Evolutionary conservation across 805 yeast genomes (phyloP), one percentile per base, ranked within the genome.

Genomic region (Candida ortonii): DNA sequence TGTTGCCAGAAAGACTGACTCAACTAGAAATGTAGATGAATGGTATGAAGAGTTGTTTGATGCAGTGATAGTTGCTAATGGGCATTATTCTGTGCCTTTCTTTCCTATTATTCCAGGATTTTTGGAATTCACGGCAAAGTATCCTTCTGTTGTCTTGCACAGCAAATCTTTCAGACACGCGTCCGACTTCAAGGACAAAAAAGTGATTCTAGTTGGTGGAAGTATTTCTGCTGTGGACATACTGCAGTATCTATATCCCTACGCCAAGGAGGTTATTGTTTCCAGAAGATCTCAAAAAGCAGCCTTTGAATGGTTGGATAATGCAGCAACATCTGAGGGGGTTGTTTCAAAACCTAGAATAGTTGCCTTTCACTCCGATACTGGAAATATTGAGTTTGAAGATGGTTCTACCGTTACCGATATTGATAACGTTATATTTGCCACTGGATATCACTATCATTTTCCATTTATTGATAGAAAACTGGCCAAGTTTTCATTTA

Each of bases 151-250:
- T 29, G 61, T 52, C 6, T 15, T 26, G 3, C 55, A 52, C 33
- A 25, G 54, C 10, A 52, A 52, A 41, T 48, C 61, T 10, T 57
- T 53, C 43, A 50, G 68, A 37, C 38, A 41, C 11, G 35, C 55
- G 7, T 49, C 53, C 1, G 49, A 46, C 3, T 58, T 55, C 29
- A 44, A 39, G 26, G 53, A 50, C 31, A 54, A 62, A 34, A 57
- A 48, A 11, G 62, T 64, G 5, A 25, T 55, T 10, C 25, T 55
- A 9, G 50, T 57, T 12, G 62, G 58, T 14, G 36, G 75, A 42
- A 73, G 78, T 13, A 76, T 87, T 4, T 74, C 84, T 37, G 93
- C 87, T 7, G 70, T 75, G 12, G 95, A 85, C 47, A 45, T 72
- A 4, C 49, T 68, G 9, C 75, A 70, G 46, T 70, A 70, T 39